Base-by-base conservation (phyloP, 768 basidiomycete species). In the Imleria badia region DNA sequence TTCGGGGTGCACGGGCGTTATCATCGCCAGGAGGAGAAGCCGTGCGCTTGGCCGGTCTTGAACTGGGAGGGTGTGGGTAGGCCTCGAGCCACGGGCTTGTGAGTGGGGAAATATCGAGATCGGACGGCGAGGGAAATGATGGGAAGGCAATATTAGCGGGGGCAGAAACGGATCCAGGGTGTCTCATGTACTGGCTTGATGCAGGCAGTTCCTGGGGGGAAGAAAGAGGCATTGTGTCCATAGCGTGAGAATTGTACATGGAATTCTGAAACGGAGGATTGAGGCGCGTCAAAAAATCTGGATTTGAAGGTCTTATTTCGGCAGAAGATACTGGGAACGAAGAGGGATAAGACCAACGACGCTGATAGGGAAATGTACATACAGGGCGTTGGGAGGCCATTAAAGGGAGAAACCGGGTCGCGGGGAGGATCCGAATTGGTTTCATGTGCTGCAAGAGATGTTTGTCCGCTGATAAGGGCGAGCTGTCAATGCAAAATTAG, bases 51-150 rank as follows among this genome's bases (percentile, higher is more conserved):
- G 67, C 40, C 1, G 60, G 59, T 54, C 72, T 65, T 17, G 45
- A 39, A 35, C 57, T 67, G 12, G 62, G 59, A 19, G 68, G 59
- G 20, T 75, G 73, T 23, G 78, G 76, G 48, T 81, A 76, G 6
- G 88, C 80, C 5, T 83, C 86, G 0, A 92, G 77, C 87, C 89
- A 91, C 2, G 89, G 89, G 59, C 89, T 91, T 0, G 88, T 88
- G 20, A 92, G 73, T 0, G 90, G 89, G 1, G 88, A 89, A 45
- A 92, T 82, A 56, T 92, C 88, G 26, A 87, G 69, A 51, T 88
- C 83, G 20, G 75, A 70, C 0, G 78, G 75, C 17, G 78, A 77
- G 3, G 77, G 72, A 13, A 78, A 58, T 61, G 76, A n/a, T 69
- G 75, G 76, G 63, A 92, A 92, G 5, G 84, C 89, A 31, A 91